phyloP scores from a whole-genome alignment of 2,329 filamentous ascomycete genomes.

The Hypomyces rosellus region DNA sequence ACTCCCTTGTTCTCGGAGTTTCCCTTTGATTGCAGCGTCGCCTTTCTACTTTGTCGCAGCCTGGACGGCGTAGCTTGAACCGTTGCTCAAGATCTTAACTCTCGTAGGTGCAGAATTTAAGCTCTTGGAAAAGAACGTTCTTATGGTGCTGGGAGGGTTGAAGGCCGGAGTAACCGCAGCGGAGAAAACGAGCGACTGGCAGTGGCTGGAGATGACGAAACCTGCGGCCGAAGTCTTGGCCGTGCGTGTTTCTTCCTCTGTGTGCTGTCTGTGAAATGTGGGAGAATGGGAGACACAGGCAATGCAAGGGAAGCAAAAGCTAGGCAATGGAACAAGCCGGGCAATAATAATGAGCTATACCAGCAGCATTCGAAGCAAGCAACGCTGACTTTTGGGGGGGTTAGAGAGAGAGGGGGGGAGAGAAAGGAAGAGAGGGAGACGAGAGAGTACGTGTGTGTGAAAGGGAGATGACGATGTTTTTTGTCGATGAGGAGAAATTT shows the following conservation, averaged over 20 bases:
- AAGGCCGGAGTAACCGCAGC: not conserved
- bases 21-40: too few relatives aligned
- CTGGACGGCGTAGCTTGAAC: too few relatives aligned
- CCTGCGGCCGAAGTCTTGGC: not conserved
- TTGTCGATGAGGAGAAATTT: too few relatives aligned
- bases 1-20: too few relatives aligned
- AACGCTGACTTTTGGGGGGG: not conserved
- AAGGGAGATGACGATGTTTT: too few relatives aligned
- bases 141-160: too few relatives aligned
- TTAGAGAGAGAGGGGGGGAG: not conserved
- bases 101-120: not conserved
- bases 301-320: not conserved
- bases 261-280: not conserved
- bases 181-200: conserved; percentile 9
- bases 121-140: not conserved
- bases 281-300: not conserved
- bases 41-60: too few relatives aligned
- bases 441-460: not conserved
- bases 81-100: too few relatives aligned
- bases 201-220: conserved; percentile 5
- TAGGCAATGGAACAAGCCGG: not conserved
- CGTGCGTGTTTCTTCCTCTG: too few relatives aligned
- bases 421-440: not conserved
- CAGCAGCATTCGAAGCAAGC: not conserved
- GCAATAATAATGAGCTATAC: conserved; percentile 1